phyloP scores from a whole-genome alignment of 2,329 filamentous ascomycete genomes.

The Sclerotinia subarctica region DNA sequence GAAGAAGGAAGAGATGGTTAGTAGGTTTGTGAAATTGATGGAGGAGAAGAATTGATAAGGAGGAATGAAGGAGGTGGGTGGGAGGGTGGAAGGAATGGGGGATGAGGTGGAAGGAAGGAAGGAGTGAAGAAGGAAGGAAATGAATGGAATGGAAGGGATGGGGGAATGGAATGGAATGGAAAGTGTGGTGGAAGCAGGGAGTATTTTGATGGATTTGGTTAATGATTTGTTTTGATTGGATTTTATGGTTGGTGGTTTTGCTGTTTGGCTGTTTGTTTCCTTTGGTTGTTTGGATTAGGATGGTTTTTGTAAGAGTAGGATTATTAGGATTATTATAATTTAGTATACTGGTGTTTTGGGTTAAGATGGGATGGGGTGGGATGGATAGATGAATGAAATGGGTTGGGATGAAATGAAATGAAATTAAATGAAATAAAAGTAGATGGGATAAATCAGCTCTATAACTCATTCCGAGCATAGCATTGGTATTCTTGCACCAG shows the following conservation, averaged over 20 bases:
- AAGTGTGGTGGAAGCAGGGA: constrained; percentile 20
- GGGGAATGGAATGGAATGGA: neutral
- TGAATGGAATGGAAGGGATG: neutral
- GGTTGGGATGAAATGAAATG: too few relatives aligned
- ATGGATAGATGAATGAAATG: too few relatives aligned
- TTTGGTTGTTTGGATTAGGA: neutral
- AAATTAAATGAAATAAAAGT: too few relatives aligned
- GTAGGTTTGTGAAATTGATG: constrained; percentile 73
- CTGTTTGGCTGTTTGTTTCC: too few relatives aligned
- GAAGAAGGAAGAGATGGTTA: constrained; percentile 65
- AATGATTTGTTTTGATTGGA: constrained; percentile 52
- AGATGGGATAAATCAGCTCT: too few relatives aligned
- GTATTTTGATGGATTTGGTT: constrained; percentile 65
- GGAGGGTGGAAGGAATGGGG: constrained; percentile 18
- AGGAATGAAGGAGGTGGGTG: too few relatives aligned
- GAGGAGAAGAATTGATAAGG: constrained; percentile 63
- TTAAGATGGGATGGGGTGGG: neutral
- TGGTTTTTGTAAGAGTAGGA: constrained; percentile 1
- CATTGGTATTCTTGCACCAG: too few relatives aligned
- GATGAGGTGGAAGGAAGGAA: constrained; percentile 13
- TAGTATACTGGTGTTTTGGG: neutral
- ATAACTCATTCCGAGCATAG: too few relatives aligned
- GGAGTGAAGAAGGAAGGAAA: neutral
- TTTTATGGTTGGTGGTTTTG: neutral
- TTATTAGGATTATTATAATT: constrained; percentile 16